These are phyloP conservation scores for Barnettozyma populi DNA, from an alignment of 805 yeast species.

Conservation along the genomic window DNA sequence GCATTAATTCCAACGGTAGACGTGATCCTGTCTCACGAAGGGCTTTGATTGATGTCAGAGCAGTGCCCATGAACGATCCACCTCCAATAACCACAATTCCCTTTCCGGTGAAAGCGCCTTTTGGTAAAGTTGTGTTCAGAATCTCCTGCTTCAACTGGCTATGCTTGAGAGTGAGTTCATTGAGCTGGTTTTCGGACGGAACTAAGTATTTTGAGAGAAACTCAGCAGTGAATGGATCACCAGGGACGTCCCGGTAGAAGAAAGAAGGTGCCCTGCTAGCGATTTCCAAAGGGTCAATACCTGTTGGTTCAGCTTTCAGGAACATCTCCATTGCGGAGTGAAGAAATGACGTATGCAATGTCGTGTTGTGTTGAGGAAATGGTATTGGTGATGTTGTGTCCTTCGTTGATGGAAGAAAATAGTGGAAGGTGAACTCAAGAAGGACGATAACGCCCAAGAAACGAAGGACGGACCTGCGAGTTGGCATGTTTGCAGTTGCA, in stretches of 20 bases:
- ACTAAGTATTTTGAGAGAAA: background rate
- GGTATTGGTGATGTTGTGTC: background rate
- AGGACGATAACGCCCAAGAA: background rate
- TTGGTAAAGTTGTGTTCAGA: constrained; percentile 15
- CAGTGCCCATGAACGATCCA: constrained; percentile 37
- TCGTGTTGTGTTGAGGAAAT: background rate
- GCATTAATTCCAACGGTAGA: constrained; percentile 39
- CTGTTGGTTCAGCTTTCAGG: background rate
- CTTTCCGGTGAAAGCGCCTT: constrained; percentile 20
- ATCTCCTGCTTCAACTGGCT: constrained; percentile 17
- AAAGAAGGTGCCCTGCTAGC: background rate
- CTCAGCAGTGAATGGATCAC: background rate
- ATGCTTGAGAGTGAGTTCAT: constrained; percentile 19
- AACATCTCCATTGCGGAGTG: background rate
- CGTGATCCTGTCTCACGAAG: constrained; percentile 38
- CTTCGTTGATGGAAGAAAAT: background rate
- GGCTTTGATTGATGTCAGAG: constrained; percentile 33
- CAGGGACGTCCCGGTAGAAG: background rate
- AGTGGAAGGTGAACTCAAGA: background rate
- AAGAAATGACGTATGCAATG: background rate
- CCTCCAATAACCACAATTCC: constrained; percentile 40
- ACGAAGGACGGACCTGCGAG: background rate
- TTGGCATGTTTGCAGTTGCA: background rate
- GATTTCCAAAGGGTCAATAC: background rate
- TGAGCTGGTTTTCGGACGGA: constrained; percentile 8